Evolutionary conservation across 352 stramenopile species (phyloP).

Genomic region (Phytophthora meadii): DNA sequence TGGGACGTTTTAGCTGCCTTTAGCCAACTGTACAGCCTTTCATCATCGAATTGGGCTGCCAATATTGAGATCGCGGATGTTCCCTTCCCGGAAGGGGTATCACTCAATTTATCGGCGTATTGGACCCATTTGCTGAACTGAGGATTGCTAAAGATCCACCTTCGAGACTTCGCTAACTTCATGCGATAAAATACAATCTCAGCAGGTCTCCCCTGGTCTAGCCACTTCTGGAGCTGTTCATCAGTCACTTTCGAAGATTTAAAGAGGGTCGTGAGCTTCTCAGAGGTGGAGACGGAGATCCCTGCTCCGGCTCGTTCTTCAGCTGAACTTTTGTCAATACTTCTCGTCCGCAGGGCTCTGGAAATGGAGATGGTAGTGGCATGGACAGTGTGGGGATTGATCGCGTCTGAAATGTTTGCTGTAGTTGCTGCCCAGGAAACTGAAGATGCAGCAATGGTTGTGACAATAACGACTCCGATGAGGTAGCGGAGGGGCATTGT

Average conservation of each 20-base stretch:
- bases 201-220: not conserved
- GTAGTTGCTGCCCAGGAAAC: too few relatives aligned
- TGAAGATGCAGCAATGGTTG: too few relatives aligned
- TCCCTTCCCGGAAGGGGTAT: not conserved
- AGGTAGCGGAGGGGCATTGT: too few relatives aligned
- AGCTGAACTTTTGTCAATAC: too few relatives aligned
- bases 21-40: not conserved
- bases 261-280: not conserved
- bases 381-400: too few relatives aligned
- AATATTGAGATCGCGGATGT: not conserved
- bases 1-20: not conserved
- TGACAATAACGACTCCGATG: too few relatives aligned
- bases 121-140: not conserved
- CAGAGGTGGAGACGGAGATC: not conserved
- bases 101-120: not conserved
- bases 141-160: not conserved
- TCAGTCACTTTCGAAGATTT: not conserved
- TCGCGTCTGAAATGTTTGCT: too few relatives aligned
- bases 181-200: not conserved
- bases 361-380: too few relatives aligned
- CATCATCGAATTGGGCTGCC: not conserved
- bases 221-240: not conserved
- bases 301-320: not conserved
- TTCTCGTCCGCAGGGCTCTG: too few relatives aligned
- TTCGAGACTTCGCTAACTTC: not conserved